Base-by-base conservation (phyloP, 1,139 yeast genomes). In the Yamadazyma membranifaciens region DNA sequence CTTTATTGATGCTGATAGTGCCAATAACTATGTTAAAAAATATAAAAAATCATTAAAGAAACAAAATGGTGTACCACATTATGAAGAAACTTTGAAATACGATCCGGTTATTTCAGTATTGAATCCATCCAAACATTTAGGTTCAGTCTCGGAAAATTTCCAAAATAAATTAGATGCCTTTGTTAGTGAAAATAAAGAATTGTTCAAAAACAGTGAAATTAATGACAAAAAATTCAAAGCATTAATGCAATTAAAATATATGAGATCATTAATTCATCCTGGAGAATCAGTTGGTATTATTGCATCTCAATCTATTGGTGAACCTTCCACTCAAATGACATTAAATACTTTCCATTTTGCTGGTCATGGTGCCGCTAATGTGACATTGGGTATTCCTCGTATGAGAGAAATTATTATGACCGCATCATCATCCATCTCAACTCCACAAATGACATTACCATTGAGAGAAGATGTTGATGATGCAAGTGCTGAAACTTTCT, bases 351-450 rank as follows among this genome's bases (percentile, higher is more conserved):
- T 94, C 95, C 99, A 94, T 73, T 94, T 94, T 60, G 99, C 99
- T 54, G 99, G 99, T 63, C 98, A 94, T 71, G 99, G 99, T 80
- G 99, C 98, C 44, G 98, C 98, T 38, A 94, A 94, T 67, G 99
- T 94, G 52, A 94, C 99, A 1, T 78, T 94, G 59, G 99, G 99
- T 85, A 94, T 94, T 61, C 99, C 99, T 37, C 96, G 99, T 81
- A 84, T 94, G 91, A 85, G 99, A 80, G 99, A 94, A 79, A 94
- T 94, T 61, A 91, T 94, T 61, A 94, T 94, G 98, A 94, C 98
- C 13, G 99, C 98, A 9, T 87, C 96, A 44, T 81, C 96, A 15
- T 72, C 87, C 42, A 94, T 94, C 58, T 88, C 89, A 70, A 94
- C 99, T 10, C 99, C 99, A 39, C 98, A 92, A 68, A 94, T 94